Evolutionary conservation across 371 early-diverging fungal genomes (phyloP), one percentile per base, ranked within the genome.

Genomic region (Blakeslea trispora): DNA sequence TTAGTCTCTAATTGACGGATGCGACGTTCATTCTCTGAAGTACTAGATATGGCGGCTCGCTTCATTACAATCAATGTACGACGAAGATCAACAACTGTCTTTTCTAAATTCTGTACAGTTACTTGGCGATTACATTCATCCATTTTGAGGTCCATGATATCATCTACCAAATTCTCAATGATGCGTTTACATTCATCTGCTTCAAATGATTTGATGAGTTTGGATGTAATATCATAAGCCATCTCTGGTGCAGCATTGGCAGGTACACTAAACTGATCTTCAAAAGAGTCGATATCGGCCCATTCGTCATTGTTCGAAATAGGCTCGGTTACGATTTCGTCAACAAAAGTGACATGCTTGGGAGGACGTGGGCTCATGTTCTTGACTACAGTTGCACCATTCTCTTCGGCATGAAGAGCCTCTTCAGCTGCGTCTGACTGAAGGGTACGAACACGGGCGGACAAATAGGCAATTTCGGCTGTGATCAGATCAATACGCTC

Each of bases 11-110:
- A 62, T 15, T 82, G 79, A 47, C 88, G 83, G 15, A 91, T 79
- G 42, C 87, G 86, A 34, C 87, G 89, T 61, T 92, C 92, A 59
- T 90, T 92, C 22, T 90, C 85, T 5, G 89, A 72, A 0, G 92
- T 90, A 0, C 91, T 86, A 13, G 87, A 79, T 10, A 91, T 78
- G 10, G 92, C 91, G 0, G 89, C 88, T 45, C 85, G 83, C 32
- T 93, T 89, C 90, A 93, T 90, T 11, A 89, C 85, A 39, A 91
- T 77, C 55, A 93, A 62, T 7, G 89, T 88, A 21, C 85, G 75
- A 22, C 89, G 83, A 45, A 93, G 73, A 44, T 91, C 90, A 49
- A 79, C 72, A 5, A 89, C 82, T 13, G 79, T 80, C 66, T 88
- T 87, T 53, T 94, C 93, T 32, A 83, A 71, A 17, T 83, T 81